Conservation (phyloP, 805 yeast species). For the Kodamaea jinghongensis region DNA sequence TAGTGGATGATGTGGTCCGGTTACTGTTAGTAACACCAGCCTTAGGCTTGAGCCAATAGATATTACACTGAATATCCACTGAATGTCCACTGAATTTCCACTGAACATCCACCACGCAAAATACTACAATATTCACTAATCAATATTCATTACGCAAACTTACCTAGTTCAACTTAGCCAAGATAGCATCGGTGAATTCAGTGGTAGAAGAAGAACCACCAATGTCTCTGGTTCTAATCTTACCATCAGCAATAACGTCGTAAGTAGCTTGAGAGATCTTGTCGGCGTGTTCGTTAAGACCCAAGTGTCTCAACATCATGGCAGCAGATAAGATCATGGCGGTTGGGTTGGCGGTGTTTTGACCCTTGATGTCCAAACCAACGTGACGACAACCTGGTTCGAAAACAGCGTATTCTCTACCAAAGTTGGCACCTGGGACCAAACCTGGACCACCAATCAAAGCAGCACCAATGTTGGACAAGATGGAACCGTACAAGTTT, state of each 20-base stretch:
- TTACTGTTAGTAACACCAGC: too few relatives aligned
- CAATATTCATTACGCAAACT: constrained; percentile 4
- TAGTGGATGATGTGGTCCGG: too few relatives aligned
- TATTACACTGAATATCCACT: too few relatives aligned
- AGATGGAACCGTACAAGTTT: constrained; percentile 94
- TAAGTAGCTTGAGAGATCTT: constrained; percentile 86
- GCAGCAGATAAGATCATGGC: constrained; percentile 92
- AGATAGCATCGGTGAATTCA: constrained; percentile 90
- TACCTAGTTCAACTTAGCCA: constrained; percentile 56
- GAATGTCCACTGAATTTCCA: too few relatives aligned
- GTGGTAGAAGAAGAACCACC: constrained; percentile 90
- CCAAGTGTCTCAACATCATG: constrained; percentile 93
- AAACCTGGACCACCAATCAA: constrained; percentile 97
- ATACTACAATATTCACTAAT: not conserved
- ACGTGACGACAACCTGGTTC: constrained; percentile 99
- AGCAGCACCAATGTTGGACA: constrained; percentile 98
- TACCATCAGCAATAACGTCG: constrained; percentile 86
- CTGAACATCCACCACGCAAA: too few relatives aligned
- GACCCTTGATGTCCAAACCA: constrained; percentile 93
- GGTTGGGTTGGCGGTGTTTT: constrained; percentile 95
- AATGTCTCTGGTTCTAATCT: constrained; percentile 80
- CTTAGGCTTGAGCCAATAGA: too few relatives aligned
- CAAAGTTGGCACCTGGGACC: constrained; percentile 97
- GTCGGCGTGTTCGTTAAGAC: constrained; percentile 80
- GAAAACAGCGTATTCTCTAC: constrained; percentile 95